These are phyloP conservation scores for Phellopilus nigrolimitatus DNA, from an alignment of 1,284 basidiomycete genomes.

Conservation along the genomic window DNA sequence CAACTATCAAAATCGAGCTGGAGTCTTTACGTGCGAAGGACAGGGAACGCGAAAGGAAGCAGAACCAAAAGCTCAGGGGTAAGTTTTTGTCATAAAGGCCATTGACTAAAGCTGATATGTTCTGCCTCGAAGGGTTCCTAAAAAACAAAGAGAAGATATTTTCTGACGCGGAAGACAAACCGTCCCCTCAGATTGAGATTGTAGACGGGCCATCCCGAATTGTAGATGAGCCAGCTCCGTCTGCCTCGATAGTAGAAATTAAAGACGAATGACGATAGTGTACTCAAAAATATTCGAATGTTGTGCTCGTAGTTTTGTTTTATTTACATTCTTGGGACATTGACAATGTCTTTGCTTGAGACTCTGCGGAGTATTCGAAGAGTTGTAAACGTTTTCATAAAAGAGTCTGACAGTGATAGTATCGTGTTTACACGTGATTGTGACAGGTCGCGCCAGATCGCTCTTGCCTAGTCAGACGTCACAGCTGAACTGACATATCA, in stretches of 20 bases:
- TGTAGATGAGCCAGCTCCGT: neutral
- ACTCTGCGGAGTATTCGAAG: too few relatives aligned
- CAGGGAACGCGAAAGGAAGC: conserved; percentile 55
- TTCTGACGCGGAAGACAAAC: conserved; percentile 5
- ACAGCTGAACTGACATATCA: too few relatives aligned
- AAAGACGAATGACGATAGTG: neutral
- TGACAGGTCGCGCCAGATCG: conserved; percentile 1
- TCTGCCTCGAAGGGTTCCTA: conserved; percentile 14
- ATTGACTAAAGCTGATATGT: neutral
- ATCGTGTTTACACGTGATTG: neutral
- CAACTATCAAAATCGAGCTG: conserved; percentile 56
- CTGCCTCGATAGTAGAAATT: conserved; percentile 13
- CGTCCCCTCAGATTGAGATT: neutral
- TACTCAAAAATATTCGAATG: neutral
- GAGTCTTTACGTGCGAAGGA: conserved; percentile 53
- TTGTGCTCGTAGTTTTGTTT: neutral
- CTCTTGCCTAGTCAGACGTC: too few relatives aligned
- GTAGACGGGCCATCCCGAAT: neutral
- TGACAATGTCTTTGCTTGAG: too few relatives aligned
- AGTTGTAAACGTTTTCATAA: too few relatives aligned
- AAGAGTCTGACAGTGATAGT: too few relatives aligned
- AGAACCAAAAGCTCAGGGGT: conserved; percentile 75
- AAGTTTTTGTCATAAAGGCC: neutral
- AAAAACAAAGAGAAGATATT: conserved; percentile 11
- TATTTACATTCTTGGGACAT: neutral